Evolutionary conservation across 306 rosid genomes (phyloP).

Genomic region (Quercus wislizeni): DNA sequence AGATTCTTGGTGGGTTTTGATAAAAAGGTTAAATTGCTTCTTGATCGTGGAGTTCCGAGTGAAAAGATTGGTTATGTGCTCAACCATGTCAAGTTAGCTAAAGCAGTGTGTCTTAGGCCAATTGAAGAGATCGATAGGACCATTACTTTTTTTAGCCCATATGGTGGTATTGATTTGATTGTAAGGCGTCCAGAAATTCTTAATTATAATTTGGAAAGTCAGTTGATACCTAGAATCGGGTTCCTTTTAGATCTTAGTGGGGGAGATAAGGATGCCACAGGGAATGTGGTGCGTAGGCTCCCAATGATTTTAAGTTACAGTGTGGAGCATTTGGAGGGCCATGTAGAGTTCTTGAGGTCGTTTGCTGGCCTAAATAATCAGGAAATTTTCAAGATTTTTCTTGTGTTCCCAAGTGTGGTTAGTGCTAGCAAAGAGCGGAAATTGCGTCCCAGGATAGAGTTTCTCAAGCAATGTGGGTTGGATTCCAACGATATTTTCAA

Average conservation of each 20-base stretch:
- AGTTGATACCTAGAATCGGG: slow-evolving; percentile 52
- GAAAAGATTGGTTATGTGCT: slow-evolving; percentile 54
- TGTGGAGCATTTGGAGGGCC: slow-evolving; percentile 47
- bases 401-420: slow-evolving; percentile 53
- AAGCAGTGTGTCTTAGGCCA: slow-evolving; percentile 58
- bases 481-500: slow-evolving; percentile 53
- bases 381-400: slow-evolving; percentile 58
- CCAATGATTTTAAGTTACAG: slow-evolving; percentile 59
- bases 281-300: slow-evolving; percentile 43
- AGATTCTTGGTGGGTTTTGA: slow-evolving; percentile 46
- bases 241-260: slow-evolving; percentile 46
- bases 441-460: slow-evolving; percentile 60
- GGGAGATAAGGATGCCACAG: slow-evolving; percentile 48
- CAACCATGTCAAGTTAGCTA: slow-evolving; percentile 51
- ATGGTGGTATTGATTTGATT: slow-evolving; percentile 60
- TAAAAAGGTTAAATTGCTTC: slow-evolving; percentile 48
- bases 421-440: slow-evolving; percentile 75
- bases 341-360: slow-evolving; percentile 55
- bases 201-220: slow-evolving; percentile 56
- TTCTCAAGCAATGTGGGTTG: slow-evolving; percentile 79
- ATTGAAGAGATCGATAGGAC: slow-evolving; percentile 48
- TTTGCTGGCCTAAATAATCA: slow-evolving; percentile 52
- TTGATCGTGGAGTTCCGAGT: slow-evolving; percentile 43
- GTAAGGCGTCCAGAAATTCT: slow-evolving; percentile 49
- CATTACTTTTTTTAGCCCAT: slow-evolving; percentile 42